Percentiles rank a stretch among this genome's conserved stretches.
These are phyloP conservation scores for Fusarium longipes DNA, from an alignment of 2,329 filamentous ascomycete species.

Conservation along the genomic window DNA sequence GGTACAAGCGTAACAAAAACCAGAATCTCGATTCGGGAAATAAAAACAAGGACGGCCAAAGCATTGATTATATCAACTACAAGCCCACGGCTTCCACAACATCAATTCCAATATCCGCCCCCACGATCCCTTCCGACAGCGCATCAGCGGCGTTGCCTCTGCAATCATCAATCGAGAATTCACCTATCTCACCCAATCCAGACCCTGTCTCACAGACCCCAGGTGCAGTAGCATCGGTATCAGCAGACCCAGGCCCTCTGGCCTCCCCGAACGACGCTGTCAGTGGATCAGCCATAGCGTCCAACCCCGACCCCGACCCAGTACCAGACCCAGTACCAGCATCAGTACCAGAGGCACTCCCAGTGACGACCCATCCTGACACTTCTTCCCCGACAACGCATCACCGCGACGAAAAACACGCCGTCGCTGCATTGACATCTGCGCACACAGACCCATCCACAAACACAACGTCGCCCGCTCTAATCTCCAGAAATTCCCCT, in stretches of 20 bases:
- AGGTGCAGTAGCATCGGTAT: slow-evolving; percentile 27
- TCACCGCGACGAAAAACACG: slow-evolving; percentile 46
- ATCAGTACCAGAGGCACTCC: slow-evolving; percentile 26
- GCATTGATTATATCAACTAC: slow-evolving; percentile 15
- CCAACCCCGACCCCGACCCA: slow-evolving; percentile 28
- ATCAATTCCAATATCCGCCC: slow-evolving; percentile 29
- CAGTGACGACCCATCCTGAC: slow-evolving; percentile 35
- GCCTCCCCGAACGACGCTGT: slow-evolving; percentile 13
- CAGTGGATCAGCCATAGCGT: slow-evolving; percentile 34
- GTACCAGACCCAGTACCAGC: slow-evolving; percentile 19
- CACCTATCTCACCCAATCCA: slow-evolving; percentile 47
- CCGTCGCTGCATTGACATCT: slow-evolving; percentile 31
- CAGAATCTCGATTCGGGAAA: slow-evolving; percentile 35
- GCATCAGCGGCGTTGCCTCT: slow-evolving; percentile 32
- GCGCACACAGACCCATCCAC: slow-evolving; percentile 26
- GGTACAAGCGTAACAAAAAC: slow-evolving; percentile 27
- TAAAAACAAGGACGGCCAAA: slow-evolving; percentile 26
- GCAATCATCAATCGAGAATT: slow-evolving; percentile 40
- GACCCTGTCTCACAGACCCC: slow-evolving; percentile 39
- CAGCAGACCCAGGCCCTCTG: slow-evolving; percentile 31
- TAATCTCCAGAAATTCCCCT: slow-evolving; percentile 19
- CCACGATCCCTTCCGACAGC: slow-evolving; percentile 36
- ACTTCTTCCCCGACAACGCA: slow-evolving; percentile 46
- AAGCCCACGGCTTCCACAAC: slow-evolving; percentile 11
- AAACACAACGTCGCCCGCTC: slow-evolving; percentile 19